Percentiles rank a stretch among this genome's conserved stretches.
Conservation (phyloP, 1,139 yeast species). For the Nakaseomyces kungkrabaensis region DNA sequence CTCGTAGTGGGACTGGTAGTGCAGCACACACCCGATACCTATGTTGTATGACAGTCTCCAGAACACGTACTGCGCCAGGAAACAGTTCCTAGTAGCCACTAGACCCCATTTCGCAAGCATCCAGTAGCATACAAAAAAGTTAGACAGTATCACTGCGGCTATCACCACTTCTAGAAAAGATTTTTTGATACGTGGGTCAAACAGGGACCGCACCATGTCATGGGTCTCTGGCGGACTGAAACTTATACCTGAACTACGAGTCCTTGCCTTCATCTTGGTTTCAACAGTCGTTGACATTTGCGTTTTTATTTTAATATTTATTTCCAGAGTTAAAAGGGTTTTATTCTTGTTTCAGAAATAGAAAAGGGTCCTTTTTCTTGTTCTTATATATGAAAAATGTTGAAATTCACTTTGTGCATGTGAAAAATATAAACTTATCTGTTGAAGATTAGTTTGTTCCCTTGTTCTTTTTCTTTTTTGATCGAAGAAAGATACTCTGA, state of each 20-base stretch:
- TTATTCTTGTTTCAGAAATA: too few species aligned
- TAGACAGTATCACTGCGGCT: slow-evolving; percentile 41
- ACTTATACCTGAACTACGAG: slow-evolving; percentile 28
- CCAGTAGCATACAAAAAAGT: slow-evolving; percentile 41
- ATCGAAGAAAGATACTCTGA: too few species aligned
- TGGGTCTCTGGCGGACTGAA: slow-evolving; percentile 72
- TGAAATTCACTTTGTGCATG: neutral
- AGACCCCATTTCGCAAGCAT: slow-evolving; percentile 22
- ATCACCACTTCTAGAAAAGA: slow-evolving; percentile 57
- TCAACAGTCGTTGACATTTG: slow-evolving; percentile 1
- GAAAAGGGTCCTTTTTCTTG: neutral
- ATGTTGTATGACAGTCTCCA: slow-evolving; percentile 74
- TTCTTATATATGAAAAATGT: neutral
- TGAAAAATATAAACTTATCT: neutral
- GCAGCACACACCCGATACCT: slow-evolving; percentile 67
- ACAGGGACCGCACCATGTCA: slow-evolving; percentile 76
- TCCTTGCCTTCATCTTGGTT: slow-evolving; percentile 13
- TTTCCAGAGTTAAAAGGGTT: neutral
- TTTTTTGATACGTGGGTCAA: slow-evolving; percentile 67
- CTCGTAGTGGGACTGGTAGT: slow-evolving; percentile 55
- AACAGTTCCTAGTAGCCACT: slow-evolving; percentile 16
- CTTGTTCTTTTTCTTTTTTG: too few species aligned
- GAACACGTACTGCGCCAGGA: slow-evolving; percentile 46
- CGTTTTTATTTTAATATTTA: slow-evolving; percentile 27
- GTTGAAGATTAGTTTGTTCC: neutral